These are phyloP conservation scores for Nidularia pulvinata DNA, from an alignment of 768 basidiomycete genomes.

Conservation along the genomic window DNA sequence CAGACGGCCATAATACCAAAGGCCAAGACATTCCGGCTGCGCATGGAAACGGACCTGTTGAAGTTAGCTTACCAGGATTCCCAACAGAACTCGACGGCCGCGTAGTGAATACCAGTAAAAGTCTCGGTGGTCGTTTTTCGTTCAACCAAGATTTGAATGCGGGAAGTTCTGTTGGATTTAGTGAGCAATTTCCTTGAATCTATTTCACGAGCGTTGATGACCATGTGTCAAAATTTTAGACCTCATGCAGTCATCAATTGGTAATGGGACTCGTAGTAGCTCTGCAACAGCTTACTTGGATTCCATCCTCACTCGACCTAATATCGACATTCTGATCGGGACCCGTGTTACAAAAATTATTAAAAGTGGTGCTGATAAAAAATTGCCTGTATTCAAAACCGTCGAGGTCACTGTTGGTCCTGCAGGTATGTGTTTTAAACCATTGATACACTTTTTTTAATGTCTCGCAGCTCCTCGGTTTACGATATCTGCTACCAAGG, in stretches of 20 bases:
- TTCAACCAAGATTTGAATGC: constrained; percentile 4
- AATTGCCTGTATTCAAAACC: constrained; percentile 1
- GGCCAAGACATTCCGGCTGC: constrained; percentile 20
- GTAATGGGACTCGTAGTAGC: background rate
- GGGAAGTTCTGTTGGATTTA: constrained; percentile 3
- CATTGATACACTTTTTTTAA: background rate
- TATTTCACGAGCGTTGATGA: background rate
- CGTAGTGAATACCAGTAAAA: background rate
- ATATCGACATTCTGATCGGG: background rate
- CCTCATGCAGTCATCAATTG: constrained; percentile 3
- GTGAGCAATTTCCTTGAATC: background rate
- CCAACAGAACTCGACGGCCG: background rate
- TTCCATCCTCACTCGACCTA: background rate
- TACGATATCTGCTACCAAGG: constrained; percentile 37
- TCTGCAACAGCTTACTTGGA: constrained; percentile 1
- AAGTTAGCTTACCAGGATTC: constrained; percentile 1
- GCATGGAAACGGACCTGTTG: constrained; percentile 13
- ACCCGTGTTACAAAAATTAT: constrained; percentile 14
- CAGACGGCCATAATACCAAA: constrained; percentile 16
- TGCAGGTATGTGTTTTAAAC: constrained; percentile 1
- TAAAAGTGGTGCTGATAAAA: background rate
- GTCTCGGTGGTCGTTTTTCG: constrained; percentile 4
- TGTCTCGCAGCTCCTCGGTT: background rate
- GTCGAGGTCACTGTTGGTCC: constrained; percentile 8
- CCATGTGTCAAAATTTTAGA: background rate